Evolutionary conservation across 2,329 filamentous ascomycete genomes (phyloP).

Genomic region (Fusarium subglutinans): DNA sequence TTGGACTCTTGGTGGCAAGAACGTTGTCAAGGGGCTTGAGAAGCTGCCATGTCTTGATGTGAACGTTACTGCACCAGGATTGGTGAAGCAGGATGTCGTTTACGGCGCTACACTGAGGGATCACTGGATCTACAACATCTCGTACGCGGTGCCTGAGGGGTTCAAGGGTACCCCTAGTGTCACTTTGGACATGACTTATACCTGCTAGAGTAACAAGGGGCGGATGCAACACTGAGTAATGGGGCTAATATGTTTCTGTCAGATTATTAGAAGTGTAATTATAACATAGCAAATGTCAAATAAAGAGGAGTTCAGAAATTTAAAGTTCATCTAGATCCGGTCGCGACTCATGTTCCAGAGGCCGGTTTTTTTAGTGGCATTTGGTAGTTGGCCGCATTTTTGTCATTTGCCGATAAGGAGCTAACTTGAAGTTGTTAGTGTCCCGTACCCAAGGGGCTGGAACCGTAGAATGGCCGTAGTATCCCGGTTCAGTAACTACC

Average conservation of each 20-base stretch:
- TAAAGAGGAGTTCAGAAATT: not conserved
- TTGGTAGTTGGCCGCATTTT: not conserved
- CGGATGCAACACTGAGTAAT: not conserved
- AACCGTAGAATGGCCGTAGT: not conserved
- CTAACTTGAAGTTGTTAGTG: not conserved
- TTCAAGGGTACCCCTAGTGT: conserved; percentile 52
- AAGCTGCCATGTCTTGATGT: conserved; percentile 12
- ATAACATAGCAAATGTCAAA: not conserved
- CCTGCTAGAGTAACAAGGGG: conserved; percentile 23
- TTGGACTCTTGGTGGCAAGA: conserved; percentile 13
- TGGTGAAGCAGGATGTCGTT: conserved; percentile 40
- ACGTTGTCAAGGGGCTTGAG: not conserved
- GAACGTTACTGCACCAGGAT: not conserved
- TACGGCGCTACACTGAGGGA: conserved; percentile 52
- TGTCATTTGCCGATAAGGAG: not conserved
- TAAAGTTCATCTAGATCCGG: not conserved
- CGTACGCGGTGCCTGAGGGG: conserved; percentile 53
- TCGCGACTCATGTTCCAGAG: not conserved
- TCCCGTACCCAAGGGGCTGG: not conserved
- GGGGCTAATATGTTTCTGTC: not conserved
- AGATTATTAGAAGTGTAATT: not conserved
- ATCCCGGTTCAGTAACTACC: not conserved
- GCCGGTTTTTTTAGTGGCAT: not conserved
- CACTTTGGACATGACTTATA: conserved; percentile 46
- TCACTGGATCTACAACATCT: conserved; percentile 57